Evolutionary conservation across 768 basidiomycete species (phyloP).

Genomic region (Suillus weaverae): DNA sequence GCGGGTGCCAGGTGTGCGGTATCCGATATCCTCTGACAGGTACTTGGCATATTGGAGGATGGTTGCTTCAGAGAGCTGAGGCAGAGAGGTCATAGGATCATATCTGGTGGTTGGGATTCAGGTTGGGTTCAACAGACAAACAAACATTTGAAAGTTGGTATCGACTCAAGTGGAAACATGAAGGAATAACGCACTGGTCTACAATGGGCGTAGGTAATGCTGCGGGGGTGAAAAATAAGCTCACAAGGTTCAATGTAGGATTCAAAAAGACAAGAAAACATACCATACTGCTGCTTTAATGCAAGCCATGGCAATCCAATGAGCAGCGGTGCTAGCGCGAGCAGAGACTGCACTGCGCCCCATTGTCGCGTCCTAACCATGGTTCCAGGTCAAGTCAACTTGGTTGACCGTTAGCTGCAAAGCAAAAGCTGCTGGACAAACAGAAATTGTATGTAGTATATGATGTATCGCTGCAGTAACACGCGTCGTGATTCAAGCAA

Average conservation of each 20-base stretch:
- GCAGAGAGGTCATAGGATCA: conserved; percentile 54
- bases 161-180: neutral
- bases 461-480: neutral
- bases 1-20: conserved; percentile 84
- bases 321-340: conserved; percentile 55
- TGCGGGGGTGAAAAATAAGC: conserved; percentile 23
- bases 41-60: conserved; percentile 64
- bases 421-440: neutral
- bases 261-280: conserved; percentile 17
- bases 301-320: conserved; percentile 49
- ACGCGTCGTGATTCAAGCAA: neutral
- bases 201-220: conserved; percentile 59
- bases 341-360: conserved; percentile 60
- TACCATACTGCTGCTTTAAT: conserved; percentile 50
- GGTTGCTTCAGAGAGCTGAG: conserved; percentile 70
- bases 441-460: neutral
- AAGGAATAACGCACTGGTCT: conserved; percentile 43
- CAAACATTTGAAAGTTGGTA: neutral
- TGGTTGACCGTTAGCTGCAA: neutral
- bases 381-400: neutral
- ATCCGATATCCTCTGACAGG: conserved; percentile 86
- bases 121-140: neutral
- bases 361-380: conserved; percentile 31
- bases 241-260: neutral
- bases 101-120: conserved; percentile 22